Base-by-base conservation (phyloP, 2,329 filamentous ascomycete species). In the Clonostachys rosea region DNA sequence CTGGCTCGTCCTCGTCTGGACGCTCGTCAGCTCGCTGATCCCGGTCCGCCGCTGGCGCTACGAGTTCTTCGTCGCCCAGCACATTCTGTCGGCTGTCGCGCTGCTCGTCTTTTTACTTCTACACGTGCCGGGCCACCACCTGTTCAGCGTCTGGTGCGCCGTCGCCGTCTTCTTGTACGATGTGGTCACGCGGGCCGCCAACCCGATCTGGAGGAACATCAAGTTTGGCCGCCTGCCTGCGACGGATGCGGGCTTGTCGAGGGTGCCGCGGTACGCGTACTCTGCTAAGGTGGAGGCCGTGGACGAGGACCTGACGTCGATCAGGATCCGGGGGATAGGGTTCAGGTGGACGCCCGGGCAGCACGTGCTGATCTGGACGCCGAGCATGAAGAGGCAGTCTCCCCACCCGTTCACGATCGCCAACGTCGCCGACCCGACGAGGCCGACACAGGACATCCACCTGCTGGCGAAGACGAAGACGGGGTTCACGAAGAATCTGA, bases 261-360 rank as follows among this genome's bases (percentile, higher is more conserved):
- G 47, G 54, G 46, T 55, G 14, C 36, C 36, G 36, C 36, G 36
- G 36, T 39, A 56, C 11, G 56, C 54, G 4, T 34, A 56, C 17
- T 49, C 59, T 5, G 56, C 57, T 3, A 44, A 47, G 3, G 40
- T 52, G 7, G 81, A 89, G 60, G 71, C 83, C 6, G 74, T 91
- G 67, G 81, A 85, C 0, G 84, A 84, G 51, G 85, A 90, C 41
- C 79, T 80, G 24, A 80, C 81, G 56, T 79, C 86, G 47, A 84
- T 91, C 52, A 90, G 84, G 2, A 69, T 91, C 17, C 53, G 46
- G 13, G 56, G 56, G 5, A 47, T 52, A 10, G 50, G 50, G 1
- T 59, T 59, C 5, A 48, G 14, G 1, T 60, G 58, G 58, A 47
- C 18, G 5, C 56, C 58, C 0, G 58, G 58, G 10, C 58, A 60